These are phyloP conservation scores for Suhomyces kunorum DNA, from an alignment of 1,139 yeast genomes.

Conservation along the genomic window DNA sequence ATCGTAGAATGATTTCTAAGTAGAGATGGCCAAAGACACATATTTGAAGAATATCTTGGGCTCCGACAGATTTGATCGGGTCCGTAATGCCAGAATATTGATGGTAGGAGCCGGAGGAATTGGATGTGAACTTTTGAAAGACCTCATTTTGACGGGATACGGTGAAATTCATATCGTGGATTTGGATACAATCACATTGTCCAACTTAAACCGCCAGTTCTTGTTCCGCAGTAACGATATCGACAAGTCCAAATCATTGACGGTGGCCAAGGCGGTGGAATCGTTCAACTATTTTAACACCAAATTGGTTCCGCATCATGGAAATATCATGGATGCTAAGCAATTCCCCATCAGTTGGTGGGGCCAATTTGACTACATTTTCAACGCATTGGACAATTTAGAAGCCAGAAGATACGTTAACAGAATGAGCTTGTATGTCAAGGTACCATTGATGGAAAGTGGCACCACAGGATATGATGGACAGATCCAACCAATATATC, in stretches of 20 bases:
- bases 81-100: slow-evolving; percentile 59
- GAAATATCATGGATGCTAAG: slow-evolving; percentile 78
- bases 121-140: slow-evolving; percentile 92
- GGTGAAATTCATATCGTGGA: slow-evolving; percentile 93
- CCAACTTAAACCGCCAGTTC: slow-evolving; percentile 92
- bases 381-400: slow-evolving; percentile 90
- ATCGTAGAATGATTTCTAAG: background rate
- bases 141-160: slow-evolving; percentile 77
- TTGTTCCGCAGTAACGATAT: slow-evolving; percentile 84
- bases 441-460: slow-evolving; percentile 81
- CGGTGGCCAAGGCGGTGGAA: slow-evolving; percentile 80
- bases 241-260: slow-evolving; percentile 78
- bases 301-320: slow-evolving; percentile 78
- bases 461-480: slow-evolving; percentile 97
- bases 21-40: slow-evolving; percentile 41
- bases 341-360: slow-evolving; percentile 82
- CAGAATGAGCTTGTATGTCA: slow-evolving; percentile 70
- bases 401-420: slow-evolving; percentile 93
- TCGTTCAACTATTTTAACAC: slow-evolving; percentile 69
- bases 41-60: slow-evolving; percentile 50
- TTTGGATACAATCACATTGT: slow-evolving; percentile 88
- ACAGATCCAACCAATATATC: slow-evolving; percentile 87
- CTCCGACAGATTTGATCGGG: slow-evolving; percentile 28
- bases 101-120: slow-evolving; percentile 99
- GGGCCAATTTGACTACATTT: slow-evolving; percentile 70